These are phyloP conservation scores for Massariosphaeria phaeospora DNA, from an alignment of 495 filamentous ascomycete genomes.

Conservation along the genomic window DNA sequence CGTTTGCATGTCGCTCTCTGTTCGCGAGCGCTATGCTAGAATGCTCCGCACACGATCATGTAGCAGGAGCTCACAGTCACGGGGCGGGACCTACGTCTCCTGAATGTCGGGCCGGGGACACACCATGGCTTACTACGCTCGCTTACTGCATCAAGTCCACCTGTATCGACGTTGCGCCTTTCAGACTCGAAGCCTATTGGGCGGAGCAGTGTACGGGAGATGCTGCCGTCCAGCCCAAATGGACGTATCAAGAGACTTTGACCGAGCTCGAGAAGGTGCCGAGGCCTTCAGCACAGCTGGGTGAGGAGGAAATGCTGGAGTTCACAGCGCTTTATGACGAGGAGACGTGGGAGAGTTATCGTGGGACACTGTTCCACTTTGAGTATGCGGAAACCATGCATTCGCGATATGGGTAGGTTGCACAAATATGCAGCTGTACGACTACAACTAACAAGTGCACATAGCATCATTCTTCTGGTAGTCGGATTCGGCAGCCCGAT, in stretches of 20 bases:
- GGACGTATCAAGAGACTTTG: background rate
- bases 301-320: conserved; percentile 8
- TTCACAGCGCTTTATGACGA: background rate
- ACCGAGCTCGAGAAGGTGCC: background rate
- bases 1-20: conserved; percentile 2
- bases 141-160: conserved; percentile 17
- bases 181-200: conserved; percentile 10
- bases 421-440: background rate
- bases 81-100: conserved; percentile 2
- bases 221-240: conserved; percentile 4
- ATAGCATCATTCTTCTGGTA: conserved; percentile 9
- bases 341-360: conserved; percentile 1
- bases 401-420: conserved; percentile 2
- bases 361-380: conserved; percentile 1
- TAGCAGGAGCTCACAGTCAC: background rate
- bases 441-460: background rate
- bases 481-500: conserved; percentile 16
- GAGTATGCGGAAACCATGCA: conserved; percentile 11
- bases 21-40: conserved; percentile 1
- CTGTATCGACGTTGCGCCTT: conserved; percentile 2
- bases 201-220: conserved; percentile 6
- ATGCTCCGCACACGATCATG: background rate
- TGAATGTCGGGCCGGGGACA: conserved; percentile 4
- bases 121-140: conserved; percentile 9
- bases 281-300: conserved; percentile 1